A percentile compares a stretch with the other conserved stretches of the same genome.
These are phyloP conservation scores for Lactarius trivialis DNA, from an alignment of 768 basidiomycete genomes.

Conservation along the genomic window DNA sequence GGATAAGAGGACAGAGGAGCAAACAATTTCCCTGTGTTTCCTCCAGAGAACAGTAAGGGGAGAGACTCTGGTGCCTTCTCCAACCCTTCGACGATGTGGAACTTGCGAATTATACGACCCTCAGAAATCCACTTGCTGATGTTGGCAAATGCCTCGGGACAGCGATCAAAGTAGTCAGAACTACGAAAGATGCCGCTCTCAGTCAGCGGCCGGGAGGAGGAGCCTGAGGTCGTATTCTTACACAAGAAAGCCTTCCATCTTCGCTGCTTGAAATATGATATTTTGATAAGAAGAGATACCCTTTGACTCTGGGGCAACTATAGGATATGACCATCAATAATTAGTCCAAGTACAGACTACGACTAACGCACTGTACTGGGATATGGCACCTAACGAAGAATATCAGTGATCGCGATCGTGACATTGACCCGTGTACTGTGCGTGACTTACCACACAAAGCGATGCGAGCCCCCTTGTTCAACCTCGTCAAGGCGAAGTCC, in stretches of 20 bases:
- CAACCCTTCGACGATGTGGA: conserved; percentile 72
- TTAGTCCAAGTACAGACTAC: background rate
- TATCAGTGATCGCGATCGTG: background rate
- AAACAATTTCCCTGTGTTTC: conserved; percentile 71
- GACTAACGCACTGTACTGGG: conserved; percentile 60
- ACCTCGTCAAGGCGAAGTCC: conserved; percentile 63
- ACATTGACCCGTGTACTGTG: background rate
- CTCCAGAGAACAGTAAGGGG: conserved; percentile 65
- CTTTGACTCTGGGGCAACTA: conserved; percentile 53
- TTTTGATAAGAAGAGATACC: conserved; percentile 62
- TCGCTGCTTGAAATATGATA: conserved; percentile 72
- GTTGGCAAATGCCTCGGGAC: conserved; percentile 49
- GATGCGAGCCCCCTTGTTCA: conserved; percentile 75
- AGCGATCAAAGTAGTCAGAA: conserved; percentile 66
- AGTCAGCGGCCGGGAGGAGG: background rate
- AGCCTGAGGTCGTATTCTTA: conserved; percentile 34
- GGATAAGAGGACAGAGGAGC: conserved; percentile 16
- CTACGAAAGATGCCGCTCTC: conserved; percentile 32
- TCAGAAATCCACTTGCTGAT: conserved; percentile 51
- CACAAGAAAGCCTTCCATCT: conserved; percentile 81
- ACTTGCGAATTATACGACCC: conserved; percentile 72
- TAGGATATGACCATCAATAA: background rate
- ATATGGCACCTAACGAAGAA: conserved; percentile 60
- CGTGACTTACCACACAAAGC: conserved; percentile 66
- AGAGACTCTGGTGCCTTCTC: conserved; percentile 68